These are phyloP conservation scores for Alternaria atra DNA, from an alignment of 2,329 filamentous ascomycete genomes.

Conservation along the genomic window DNA sequence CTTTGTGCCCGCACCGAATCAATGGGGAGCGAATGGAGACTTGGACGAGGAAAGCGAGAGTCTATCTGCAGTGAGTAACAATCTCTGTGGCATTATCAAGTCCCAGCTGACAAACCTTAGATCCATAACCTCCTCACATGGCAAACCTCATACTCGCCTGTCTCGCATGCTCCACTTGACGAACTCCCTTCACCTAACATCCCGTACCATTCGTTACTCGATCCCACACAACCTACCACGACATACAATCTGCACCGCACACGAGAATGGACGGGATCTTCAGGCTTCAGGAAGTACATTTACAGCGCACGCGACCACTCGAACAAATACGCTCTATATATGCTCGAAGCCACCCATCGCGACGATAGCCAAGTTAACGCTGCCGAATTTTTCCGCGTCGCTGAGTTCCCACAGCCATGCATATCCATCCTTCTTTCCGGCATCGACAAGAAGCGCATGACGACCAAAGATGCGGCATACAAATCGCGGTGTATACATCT, in stretches of 20 bases:
- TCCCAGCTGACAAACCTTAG: conserved; percentile 26
- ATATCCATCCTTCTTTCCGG: conserved; percentile 47
- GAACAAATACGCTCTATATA: conserved; percentile 49
- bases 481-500: conserved; percentile 48
- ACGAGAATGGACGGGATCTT: conserved; percentile 48
- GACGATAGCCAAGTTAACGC: conserved; percentile 46
- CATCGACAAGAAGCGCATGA: conserved; percentile 44
- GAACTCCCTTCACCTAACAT: conserved; percentile 46
- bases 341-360: conserved; percentile 46
- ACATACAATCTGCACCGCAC: conserved; percentile 51
- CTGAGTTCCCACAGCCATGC: conserved; percentile 45
- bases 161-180: conserved; percentile 44
- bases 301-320: conserved; percentile 49
- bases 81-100: neutral
- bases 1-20: conserved; percentile 50
- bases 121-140: conserved; percentile 50
- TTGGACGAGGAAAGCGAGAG: conserved; percentile 50
- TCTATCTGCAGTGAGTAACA: conserved; percentile 43
- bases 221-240: conserved; percentile 41
- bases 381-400: conserved; percentile 48
- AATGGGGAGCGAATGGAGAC: conserved; percentile 50
- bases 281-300: conserved; percentile 47
- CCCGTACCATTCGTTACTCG: conserved; percentile 47
- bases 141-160: conserved; percentile 47
- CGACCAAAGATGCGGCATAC: conserved; percentile 42